Evolutionary conservation across 495 filamentous ascomycete genomes (phyloP), one percentile per base, ranked within the genome.

Genomic region (Penicillium parvum): DNA sequence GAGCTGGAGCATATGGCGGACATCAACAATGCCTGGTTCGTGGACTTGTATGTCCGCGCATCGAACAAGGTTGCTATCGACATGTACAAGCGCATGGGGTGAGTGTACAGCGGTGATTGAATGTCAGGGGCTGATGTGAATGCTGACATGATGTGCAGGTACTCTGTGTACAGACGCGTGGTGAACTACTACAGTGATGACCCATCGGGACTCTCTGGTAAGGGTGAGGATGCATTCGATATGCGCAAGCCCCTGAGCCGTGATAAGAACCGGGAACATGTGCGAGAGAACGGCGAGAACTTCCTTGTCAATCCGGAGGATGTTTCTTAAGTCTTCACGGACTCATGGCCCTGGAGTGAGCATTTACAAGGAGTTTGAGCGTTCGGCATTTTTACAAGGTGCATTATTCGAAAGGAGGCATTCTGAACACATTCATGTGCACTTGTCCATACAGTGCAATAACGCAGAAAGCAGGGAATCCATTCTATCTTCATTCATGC

Each of bases 181-280:
- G 77, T 89, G 37, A 84, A 83, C 53, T 98, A 98, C 63, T 98
- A 98, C 53, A 87, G 82, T 36, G 90, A 88, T 55, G 83, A 90
- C 59, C 82, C 82, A 7, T 79, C 65, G 2, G 72, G 69, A 8
- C 57, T 71, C 43, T 72, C 69, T 3, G 71, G 72, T 30, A 61
- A 60, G 3, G 82, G 79, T 20, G 88, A 90, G 55, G 90, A 96
- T 72, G 92, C 92, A 10, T 96, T 85, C 58, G 84, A 98, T 63
- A 98, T 98, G 92, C 81, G 92, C 36, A 97, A 97, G 56, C 82
- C 88, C 33, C 81, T 90, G 65, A 85, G 76, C 64, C 75, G 90
- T 47, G 92, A 98, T 66, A 85, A 83, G 63, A 77, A 82, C 27
- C 65, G 74, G 34, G 74, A 85, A 63, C 84, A 91, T 66, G 74